Conservation (phyloP, 768 basidiomycete genomes). For the Pulveroboletus sp. region DNA sequence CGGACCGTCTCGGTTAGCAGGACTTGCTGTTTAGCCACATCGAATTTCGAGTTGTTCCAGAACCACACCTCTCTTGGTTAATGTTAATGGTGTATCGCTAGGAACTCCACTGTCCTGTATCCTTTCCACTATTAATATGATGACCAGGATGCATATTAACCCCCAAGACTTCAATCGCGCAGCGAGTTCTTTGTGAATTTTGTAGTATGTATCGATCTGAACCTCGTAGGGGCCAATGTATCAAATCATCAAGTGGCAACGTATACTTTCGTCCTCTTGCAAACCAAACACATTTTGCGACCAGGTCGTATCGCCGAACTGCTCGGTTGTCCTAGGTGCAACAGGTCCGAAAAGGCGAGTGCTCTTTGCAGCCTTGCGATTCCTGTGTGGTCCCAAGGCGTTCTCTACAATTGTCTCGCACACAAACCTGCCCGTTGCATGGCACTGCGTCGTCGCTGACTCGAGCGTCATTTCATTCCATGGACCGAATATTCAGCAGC, state of each 20-base stretch:
- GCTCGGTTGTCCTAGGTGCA: constrained; percentile 73
- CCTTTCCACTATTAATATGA: too few species aligned
- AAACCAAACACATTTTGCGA: background rate
- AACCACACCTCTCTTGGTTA: too few species aligned
- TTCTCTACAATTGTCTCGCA: constrained; percentile 69
- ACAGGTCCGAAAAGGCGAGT: constrained; percentile 72
- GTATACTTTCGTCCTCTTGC: background rate
- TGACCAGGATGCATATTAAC: background rate
- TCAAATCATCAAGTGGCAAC: constrained; percentile 41
- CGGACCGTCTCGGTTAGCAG: too few species aligned
- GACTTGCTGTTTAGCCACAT: too few species aligned
- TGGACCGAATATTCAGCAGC: constrained; percentile 47
- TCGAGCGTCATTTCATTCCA: constrained; percentile 66
- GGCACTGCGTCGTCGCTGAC: constrained; percentile 72
- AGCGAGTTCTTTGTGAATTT: constrained; percentile 1
- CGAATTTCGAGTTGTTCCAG: too few species aligned
- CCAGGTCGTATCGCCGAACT: constrained; percentile 67
- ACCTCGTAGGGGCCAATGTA: constrained; percentile 53
- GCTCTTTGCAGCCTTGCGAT: background rate
- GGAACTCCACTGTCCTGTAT: too few species aligned
- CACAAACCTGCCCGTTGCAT: constrained; percentile 63
- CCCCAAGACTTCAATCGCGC: constrained; percentile 14
- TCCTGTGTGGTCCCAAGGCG: constrained; percentile 41
- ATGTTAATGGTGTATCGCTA: too few species aligned
- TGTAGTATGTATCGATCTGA: background rate